Percentiles rank a stretch among this genome's conserved stretches.
These are phyloP conservation scores for Coemansia sp. DNA, from an alignment of 192 early-diverging fungal genomes.

Conservation along the genomic window DNA sequence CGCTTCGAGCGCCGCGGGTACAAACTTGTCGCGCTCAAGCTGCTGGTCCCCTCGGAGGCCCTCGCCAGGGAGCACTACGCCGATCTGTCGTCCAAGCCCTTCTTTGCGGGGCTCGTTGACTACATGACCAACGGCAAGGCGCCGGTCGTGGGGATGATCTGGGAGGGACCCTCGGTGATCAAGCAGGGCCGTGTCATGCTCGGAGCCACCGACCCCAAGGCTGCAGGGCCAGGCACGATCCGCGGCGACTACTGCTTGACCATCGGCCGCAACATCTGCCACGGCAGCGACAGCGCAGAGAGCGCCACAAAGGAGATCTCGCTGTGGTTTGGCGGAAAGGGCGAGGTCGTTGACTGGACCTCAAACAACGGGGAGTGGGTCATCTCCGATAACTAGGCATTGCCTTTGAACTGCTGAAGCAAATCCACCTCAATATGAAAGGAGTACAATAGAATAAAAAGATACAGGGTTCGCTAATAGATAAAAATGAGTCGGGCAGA, in stretches of 20 bases:
- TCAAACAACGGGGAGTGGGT: conserved; percentile 69
- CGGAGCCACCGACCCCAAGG: conserved; percentile 90
- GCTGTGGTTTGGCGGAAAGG: conserved; percentile 70
- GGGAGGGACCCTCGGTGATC: conserved; percentile 86
- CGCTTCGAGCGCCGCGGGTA: conserved; percentile 89
- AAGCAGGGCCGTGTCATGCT: conserved; percentile 83
- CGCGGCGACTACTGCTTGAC: conserved; percentile 80
- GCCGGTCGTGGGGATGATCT: conserved; percentile 80
- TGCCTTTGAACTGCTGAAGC: not conserved
- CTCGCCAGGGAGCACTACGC: conserved; percentile 86
- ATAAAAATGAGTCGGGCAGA: not conserved
- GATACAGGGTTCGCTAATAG: no score
- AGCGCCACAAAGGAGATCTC: conserved; percentile 77
- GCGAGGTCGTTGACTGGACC: conserved; percentile 62
- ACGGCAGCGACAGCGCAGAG: conserved; percentile 85
- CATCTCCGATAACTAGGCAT: conserved; percentile 62
- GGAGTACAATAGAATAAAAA: no score
- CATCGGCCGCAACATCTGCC: conserved; percentile 81
- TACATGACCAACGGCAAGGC: conserved; percentile 91
- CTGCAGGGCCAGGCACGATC: conserved; percentile 84
- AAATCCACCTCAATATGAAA: no score
- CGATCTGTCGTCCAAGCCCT: conserved; percentile 80
- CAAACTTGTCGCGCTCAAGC: conserved; percentile 87
- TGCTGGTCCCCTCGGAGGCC: conserved; percentile 59
- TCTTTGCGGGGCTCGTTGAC: conserved; percentile 84